Percentiles rank a stretch among this genome's conserved stretches.
Evolutionary conservation across 371 early-diverging fungal species (phyloP).

Genomic region (Mucor piriformis): DNA sequence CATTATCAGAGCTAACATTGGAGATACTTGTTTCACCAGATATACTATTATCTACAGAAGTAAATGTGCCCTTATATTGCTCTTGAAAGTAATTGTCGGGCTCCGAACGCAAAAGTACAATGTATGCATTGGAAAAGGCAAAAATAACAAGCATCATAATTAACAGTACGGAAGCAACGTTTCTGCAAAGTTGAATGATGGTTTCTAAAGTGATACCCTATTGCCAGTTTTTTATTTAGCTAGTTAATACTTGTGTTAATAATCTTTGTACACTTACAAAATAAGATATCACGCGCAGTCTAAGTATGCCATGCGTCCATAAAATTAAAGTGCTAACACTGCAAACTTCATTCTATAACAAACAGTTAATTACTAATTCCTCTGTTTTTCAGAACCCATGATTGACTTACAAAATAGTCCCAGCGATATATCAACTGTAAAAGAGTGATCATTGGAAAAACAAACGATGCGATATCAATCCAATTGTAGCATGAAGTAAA

Average conservation of each 20-base stretch:
- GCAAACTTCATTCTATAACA: constrained; percentile 10
- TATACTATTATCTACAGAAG: neutral
- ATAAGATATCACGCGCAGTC: constrained; percentile 3
- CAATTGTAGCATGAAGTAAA: constrained; percentile 1
- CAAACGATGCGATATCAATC: constrained; percentile 5
- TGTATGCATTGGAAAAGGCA: constrained; percentile 15
- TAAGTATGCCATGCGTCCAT: constrained; percentile 14
- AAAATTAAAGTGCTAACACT: constrained; percentile 4
- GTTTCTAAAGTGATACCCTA: constrained; percentile 16
- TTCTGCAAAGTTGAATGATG: constrained; percentile 8
- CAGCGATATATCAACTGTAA: neutral
- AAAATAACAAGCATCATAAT: constrained; percentile 16
- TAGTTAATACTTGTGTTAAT: neutral
- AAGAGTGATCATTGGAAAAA: neutral
- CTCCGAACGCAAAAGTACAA: constrained; percentile 1
- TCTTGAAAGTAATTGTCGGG: constrained; percentile 15
- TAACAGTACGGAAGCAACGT: constrained; percentile 2
- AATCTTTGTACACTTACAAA: constrained; percentile 9
- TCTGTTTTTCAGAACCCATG: neutral
- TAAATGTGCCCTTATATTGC: constrained; percentile 1
- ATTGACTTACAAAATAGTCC: constrained; percentile 3
- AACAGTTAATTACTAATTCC: neutral
- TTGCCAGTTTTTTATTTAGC: neutral
- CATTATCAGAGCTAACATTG: constrained; percentile 2
- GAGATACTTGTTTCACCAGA: neutral